A percentile compares a stretch with the other conserved stretches of the same genome.
Evolutionary conservation across 306 rosid species (phyloP).

Genomic region (Cucumis sativus): Cucumber_9930_V3 NC_026657.2:25018501-25019000

Average conservation of each 20-base stretch:
- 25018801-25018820: neutral
- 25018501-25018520: too few species aligned
- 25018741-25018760: constrained; percentile 5
- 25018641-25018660: neutral
- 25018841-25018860: neutral
- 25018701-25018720: neutral
- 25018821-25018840: neutral
- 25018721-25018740: neutral
- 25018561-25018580: neutral
- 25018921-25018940: constrained; percentile 5
- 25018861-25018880: neutral
- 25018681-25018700: neutral
- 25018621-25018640: neutral
- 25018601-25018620: too few species aligned
- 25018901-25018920: neutral
- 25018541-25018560: neutral
- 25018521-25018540: too few species aligned
- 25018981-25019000: constrained; percentile 11
- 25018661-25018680: neutral
- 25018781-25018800: neutral
- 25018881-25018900: neutral
- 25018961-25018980: constrained; percentile 10
- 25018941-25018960: constrained; percentile 6
- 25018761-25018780: constrained; percentile 4
- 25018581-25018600: neutral